Evolutionary conservation across 306 rosid genomes (phyloP).

Genomic region (Fragaria vesca): DNA sequence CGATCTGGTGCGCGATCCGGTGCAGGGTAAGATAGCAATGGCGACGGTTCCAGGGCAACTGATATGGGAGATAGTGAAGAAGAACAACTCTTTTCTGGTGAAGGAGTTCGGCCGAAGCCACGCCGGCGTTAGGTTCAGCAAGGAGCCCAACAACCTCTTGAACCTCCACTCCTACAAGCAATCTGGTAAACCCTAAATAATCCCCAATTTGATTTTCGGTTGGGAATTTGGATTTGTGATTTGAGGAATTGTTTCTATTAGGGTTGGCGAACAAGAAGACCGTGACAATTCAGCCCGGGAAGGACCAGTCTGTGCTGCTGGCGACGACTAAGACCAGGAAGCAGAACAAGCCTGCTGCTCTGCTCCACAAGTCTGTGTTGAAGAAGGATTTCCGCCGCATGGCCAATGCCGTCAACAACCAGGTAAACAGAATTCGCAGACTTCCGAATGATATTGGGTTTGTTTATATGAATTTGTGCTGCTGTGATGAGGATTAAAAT

Average conservation of each 20-base stretch:
- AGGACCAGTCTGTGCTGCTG: slow-evolving; percentile 70
- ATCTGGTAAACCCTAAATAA: slow-evolving; percentile 49
- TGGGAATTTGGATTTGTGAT: not conserved
- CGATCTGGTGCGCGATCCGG: slow-evolving; percentile 4
- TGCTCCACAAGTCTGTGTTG: slow-evolving; percentile 81
- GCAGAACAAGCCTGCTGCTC: slow-evolving; percentile 78
- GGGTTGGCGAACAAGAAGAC: slow-evolving; percentile 99
- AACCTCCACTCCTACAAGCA: slow-evolving; percentile 73
- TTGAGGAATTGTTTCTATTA: slow-evolving; percentile 11
- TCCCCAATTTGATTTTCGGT: not conserved
- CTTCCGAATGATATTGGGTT: not conserved
- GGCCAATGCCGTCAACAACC: slow-evolving; percentile 75
- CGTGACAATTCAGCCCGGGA: slow-evolving; percentile 73
- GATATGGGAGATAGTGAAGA: slow-evolving; percentile 95
- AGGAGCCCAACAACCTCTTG: slow-evolving; percentile 82
- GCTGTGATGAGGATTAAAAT: not conserved
- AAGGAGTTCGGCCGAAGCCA: slow-evolving; percentile 80
- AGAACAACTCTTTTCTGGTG: slow-evolving; percentile 78
- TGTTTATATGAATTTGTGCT: not conserved
- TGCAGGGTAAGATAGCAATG: slow-evolving; percentile 43
- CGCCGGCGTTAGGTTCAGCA: slow-evolving; percentile 75
- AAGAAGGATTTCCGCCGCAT: slow-evolving; percentile 84
- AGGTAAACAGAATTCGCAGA: slow-evolving; percentile 42
- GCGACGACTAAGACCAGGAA: slow-evolving; percentile 91
- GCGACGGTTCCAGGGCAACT: slow-evolving; percentile 85